These are phyloP conservation scores for Neospora caninum DNA, from an alignment of 169 alveolate species.

Conservation along the genomic window DNA sequence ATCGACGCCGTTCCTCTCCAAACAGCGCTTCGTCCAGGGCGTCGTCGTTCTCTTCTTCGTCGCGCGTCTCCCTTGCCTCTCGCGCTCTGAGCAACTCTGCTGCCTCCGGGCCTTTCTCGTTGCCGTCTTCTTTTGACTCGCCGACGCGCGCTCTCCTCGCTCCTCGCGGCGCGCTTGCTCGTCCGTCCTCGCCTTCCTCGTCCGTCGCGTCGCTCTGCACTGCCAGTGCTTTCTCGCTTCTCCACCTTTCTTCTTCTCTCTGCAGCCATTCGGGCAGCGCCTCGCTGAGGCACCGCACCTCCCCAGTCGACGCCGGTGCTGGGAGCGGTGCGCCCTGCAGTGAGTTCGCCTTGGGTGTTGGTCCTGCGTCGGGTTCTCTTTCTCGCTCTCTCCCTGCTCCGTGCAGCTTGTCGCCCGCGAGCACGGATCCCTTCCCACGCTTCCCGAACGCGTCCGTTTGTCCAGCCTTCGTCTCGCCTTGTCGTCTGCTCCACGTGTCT, in stretches of 20 bases:
- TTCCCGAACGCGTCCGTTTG: too few relatives aligned
- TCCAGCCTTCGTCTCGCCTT: too few relatives aligned
- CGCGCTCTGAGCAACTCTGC: neutral
- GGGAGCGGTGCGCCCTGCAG: too few relatives aligned
- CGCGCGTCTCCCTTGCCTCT: neutral
- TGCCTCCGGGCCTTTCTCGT: neutral
- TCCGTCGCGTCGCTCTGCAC: neutral
- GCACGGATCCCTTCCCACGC: too few relatives aligned
- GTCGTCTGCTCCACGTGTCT: neutral
- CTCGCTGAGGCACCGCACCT: neutral
- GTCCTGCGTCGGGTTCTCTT: too few relatives aligned
- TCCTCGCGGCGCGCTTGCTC: neutral
- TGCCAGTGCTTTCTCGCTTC: neutral
- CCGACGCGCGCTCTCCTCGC: neutral
- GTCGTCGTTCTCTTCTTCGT: constrained; percentile 20
- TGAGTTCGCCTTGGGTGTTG: too few relatives aligned
- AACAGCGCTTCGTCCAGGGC: neutral
- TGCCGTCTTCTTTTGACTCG: neutral
- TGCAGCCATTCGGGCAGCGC: neutral
- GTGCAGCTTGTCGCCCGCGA: too few relatives aligned
- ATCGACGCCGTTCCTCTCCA: neutral
- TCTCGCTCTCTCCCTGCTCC: too few relatives aligned
- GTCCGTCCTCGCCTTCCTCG: too few relatives aligned
- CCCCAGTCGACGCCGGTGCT: too few relatives aligned
- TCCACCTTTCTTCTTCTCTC: neutral